Conservation (phyloP, 2,329 filamentous ascomycete species). For the Rhynchosporium agropyri region DNA sequence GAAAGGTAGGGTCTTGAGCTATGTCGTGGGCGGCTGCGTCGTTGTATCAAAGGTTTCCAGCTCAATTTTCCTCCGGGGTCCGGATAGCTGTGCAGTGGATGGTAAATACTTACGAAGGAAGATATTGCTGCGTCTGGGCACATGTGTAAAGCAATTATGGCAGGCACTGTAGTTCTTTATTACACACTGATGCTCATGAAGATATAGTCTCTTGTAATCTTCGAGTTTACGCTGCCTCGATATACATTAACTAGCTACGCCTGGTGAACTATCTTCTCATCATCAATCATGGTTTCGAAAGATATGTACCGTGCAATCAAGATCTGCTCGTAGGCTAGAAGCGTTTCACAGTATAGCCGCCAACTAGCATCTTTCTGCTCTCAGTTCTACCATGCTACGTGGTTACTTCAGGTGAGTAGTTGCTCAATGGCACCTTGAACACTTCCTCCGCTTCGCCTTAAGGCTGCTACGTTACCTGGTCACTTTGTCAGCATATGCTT, state of each 20-base stretch:
- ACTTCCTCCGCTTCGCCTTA: slow-evolving; percentile 87
- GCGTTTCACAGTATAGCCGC: not conserved
- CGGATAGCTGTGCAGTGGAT: too few relatives aligned
- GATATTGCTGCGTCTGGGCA: too few relatives aligned
- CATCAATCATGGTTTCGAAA: not conserved
- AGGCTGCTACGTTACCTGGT: slow-evolving; percentile 74
- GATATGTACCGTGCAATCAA: slow-evolving; percentile 1
- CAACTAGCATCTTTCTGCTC: not conserved
- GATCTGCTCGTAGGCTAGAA: not conserved
- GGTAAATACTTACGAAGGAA: too few relatives aligned
- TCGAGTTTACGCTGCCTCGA: not conserved
- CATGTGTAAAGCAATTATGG: too few relatives aligned
- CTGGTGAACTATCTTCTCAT: slow-evolving; percentile 5
- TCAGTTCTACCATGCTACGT: not conserved
- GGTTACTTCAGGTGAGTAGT: slow-evolving; percentile 51
- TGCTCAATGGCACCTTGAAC: slow-evolving; percentile 90
- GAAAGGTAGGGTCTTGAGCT: too few relatives aligned
- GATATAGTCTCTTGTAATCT: not conserved
- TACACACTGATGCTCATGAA: too few relatives aligned
- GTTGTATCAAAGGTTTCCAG: too few relatives aligned
- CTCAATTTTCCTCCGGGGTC: too few relatives aligned
- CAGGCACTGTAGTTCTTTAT: too few relatives aligned
- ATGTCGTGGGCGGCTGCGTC: too few relatives aligned
- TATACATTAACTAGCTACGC: not conserved
- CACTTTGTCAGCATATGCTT: not conserved